Base-by-base conservation (phyloP, 345 rosid genomes). In the Anacardium occidentale region DNA sequence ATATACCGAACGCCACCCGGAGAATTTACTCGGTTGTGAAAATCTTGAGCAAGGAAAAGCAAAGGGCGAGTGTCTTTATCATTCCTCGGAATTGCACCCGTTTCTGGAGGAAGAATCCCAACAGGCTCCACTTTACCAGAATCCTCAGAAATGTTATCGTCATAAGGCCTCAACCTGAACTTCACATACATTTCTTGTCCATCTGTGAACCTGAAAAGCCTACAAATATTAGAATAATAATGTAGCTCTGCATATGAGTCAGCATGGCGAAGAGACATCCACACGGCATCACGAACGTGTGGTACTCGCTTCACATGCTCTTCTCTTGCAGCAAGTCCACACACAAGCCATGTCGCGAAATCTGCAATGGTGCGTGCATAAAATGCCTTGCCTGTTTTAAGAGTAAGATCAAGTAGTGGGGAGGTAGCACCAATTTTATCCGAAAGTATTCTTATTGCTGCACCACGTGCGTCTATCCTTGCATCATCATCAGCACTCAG, bases 91-190 rank as follows among this genome's bases (percentile, higher is more conserved):
- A 89, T 85, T 18, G 91, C 87, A 50, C 94, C 94, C 15, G 94
- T 89, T 75, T 89, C 94, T n/a, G 91, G 94, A 17, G 94, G 94
- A 24, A 87, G 91, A 77, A 85, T 85, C 50, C 87, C 89, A 1
- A 48, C 50, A 6, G 94, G 91, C 70, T 85, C 91, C 29, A 87
- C 94, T 61, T 87, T 81, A 1, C 91, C 88, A 17, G 83, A 66
- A 74, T 89, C 89, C 78, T 87, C 91, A 50, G 53, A 55, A 5
- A 84, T 79, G 34, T 40, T 78, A 53, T 75, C 77, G 64, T 87
- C 86, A 62, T 2, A 71, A 53, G 90, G 91, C 75, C 84, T 53
- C 75, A 89, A 47, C 86, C 85, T 87, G 88, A 89, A 87, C 66
- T 81, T 89, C 76, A 70, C 91, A 52, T 84, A 85, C 91, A 82